Evolutionary conservation across 1,284 basidiomycete genomes (phyloP).

Genomic region (Phylloboletellus chloephorus): DNA sequence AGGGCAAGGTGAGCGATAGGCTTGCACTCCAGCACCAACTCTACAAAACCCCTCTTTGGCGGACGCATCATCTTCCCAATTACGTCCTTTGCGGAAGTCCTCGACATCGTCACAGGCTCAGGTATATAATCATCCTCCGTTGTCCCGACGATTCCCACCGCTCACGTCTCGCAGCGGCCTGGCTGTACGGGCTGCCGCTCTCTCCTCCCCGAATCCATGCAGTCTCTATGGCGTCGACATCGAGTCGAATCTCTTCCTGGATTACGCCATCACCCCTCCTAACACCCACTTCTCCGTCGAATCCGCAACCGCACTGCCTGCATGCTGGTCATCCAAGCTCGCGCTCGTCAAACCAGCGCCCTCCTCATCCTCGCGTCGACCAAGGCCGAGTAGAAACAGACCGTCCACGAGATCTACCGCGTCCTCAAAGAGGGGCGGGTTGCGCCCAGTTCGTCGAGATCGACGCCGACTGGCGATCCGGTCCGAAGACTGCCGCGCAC

Average conservation of each 20-base stretch:
- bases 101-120: conserved; percentile 20
- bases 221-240: conserved; percentile 24
- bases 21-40: conserved; percentile 16
- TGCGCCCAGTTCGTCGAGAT: conserved; percentile 29
- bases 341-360: conserved; percentile 27
- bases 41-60: conserved; percentile 13
- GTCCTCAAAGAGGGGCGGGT: conserved; percentile 30
- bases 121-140: conserved; percentile 6
- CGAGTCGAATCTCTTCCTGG: conserved; percentile 16
- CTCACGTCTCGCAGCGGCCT: conserved; percentile 8
- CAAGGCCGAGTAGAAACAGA: conserved; percentile 17
- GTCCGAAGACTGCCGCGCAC: conserved; percentile 13
- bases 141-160: not conserved
- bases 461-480: conserved; percentile 16
- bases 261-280: conserved; percentile 1
- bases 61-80: conserved; percentile 13
- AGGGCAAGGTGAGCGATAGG: conserved; percentile 16
- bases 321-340: conserved; percentile 24
- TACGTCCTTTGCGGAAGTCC: conserved; percentile 11
- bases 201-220: conserved; percentile 12
- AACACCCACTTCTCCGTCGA: conserved; percentile 18
- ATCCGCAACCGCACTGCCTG: conserved; percentile 15
- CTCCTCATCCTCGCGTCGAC: conserved; percentile 27
- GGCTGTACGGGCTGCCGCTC: conserved; percentile 17
- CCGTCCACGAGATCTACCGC: conserved; percentile 25